phyloP scores from a whole-genome alignment of 495 filamentous ascomycete species.

The Talaromyces adpressus region DNA sequence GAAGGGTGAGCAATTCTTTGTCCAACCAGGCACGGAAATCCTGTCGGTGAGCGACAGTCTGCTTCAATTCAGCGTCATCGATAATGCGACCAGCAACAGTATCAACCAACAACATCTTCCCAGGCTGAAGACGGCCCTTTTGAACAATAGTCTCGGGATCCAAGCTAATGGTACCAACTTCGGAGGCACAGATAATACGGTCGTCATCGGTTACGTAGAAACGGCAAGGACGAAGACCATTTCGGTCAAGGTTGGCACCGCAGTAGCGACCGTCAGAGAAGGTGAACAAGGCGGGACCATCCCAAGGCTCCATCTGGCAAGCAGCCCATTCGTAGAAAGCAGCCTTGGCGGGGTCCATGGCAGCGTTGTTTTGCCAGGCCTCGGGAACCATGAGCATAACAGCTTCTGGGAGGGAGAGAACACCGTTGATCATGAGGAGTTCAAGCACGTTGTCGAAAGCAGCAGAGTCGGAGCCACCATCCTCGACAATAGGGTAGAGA shows the following conservation, averaged over 20 bases:
- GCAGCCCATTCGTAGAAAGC: slow-evolving; percentile 99
- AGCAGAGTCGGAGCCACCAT: slow-evolving; percentile 95
- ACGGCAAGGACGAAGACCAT: slow-evolving; percentile 92
- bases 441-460: slow-evolving; percentile 98
- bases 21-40: slow-evolving; percentile 90
- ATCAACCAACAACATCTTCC: slow-evolving; percentile 96
- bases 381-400: slow-evolving; percentile 99
- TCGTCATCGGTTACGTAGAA: slow-evolving; percentile 99
- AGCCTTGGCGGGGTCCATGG: slow-evolving; percentile 92
- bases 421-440: slow-evolving; percentile 91
- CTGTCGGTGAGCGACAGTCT: slow-evolving; percentile 72
- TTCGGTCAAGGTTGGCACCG: slow-evolving; percentile 97
- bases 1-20: slow-evolving; percentile 73
- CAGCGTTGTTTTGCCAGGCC: slow-evolving; percentile 91
- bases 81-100: slow-evolving; percentile 94
- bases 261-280: slow-evolving; percentile 98
- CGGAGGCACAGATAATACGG: slow-evolving; percentile 96
- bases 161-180: slow-evolving; percentile 91
- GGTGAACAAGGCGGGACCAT: slow-evolving; percentile 95
- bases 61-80: slow-evolving; percentile 90
- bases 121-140: slow-evolving; percentile 92
- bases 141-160: slow-evolving; percentile 87
- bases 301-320: slow-evolving; percentile 99
- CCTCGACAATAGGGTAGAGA: slow-evolving; percentile 94
- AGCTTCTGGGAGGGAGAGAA: slow-evolving; percentile 92